Evolutionary conservation across 495 filamentous ascomycete species (phyloP), one percentile per base, ranked within the genome.

Genomic region (Ascobolus immersus): DNA sequence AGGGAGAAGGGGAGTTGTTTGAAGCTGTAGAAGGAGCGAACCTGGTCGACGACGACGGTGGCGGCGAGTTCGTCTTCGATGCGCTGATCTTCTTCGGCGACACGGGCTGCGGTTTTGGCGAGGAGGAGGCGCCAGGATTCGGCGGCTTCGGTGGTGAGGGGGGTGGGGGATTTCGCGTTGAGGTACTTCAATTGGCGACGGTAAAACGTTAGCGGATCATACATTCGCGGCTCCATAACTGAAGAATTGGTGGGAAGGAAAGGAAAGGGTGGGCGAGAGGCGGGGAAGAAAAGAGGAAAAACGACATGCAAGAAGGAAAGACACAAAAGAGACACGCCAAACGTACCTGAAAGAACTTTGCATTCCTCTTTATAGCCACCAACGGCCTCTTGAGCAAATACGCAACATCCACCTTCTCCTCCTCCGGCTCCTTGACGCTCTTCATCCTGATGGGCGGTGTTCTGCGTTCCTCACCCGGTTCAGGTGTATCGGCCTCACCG

Each of bases 341-440:
- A 45, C 52, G 41, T 51, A 68, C 73, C 55, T 77, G 80, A 45
- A 89, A 67, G 21, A 76, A 75, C 50, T 78, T 90, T 17, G 71
- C 60, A 34, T 94, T 65, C 52, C 81, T 76, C 50, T 93, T 94
- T 34, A 92, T 53, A 32, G 86, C 65, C 10, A 90, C 74, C 25
- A 94, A 55, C 2, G 86, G 86, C 32, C 82, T 60, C 51, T 90
- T 93, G 25, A 94, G 59, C 13, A 99, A 55, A 48, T 78, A 90
- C 8, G 82, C 86, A 36, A 99, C 86, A 55, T 94, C 84, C 30
- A 91, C 86, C 32, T 75, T 72, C 49, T 91, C 80, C 0, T 81
- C 84, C 35, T 86, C 63, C n/a, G n/a, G n/a, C n/a, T n/a, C n/a
- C n/a, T n/a, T n/a, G n/a, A n/a, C n/a, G n/a, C n/a, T n/a, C n/a